phyloP scores from a whole-genome alignment of 345 rosid genomes.

The Microcos paniculata region DNA sequence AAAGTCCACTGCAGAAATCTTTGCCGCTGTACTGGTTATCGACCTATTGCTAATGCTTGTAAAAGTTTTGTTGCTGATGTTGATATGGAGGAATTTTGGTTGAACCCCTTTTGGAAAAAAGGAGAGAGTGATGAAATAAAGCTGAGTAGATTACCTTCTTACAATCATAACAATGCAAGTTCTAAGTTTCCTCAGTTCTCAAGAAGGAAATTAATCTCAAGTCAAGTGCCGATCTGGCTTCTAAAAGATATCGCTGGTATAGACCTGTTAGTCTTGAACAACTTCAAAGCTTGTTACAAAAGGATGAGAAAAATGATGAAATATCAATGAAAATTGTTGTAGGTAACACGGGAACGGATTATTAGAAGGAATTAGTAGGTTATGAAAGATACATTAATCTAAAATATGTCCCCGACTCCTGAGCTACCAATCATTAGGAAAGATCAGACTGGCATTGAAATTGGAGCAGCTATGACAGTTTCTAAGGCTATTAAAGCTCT shows the following conservation, averaged over 20 bases:
- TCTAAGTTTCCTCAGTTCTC: constrained; percentile 58
- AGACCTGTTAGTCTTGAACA: constrained; percentile 47
- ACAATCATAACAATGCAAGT: constrained; percentile 22
- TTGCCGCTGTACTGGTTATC: constrained; percentile 92
- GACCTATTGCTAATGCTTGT: constrained; percentile 82
- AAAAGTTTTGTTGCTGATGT: constrained; percentile 83
- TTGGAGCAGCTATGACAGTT: constrained; percentile 78
- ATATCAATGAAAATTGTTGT: constrained; percentile 52
- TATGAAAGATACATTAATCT: constrained; percentile 62
- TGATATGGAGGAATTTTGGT: constrained; percentile 83
- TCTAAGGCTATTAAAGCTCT: constrained; percentile 59
- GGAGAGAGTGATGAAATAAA: constrained; percentile 48
- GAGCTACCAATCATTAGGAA: constrained; percentile 53
- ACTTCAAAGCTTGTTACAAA: constrained; percentile 39
- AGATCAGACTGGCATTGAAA: constrained; percentile 48
- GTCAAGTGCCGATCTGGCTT: constrained; percentile 35
- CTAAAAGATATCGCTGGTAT: constrained; percentile 39
- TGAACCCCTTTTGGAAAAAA: constrained; percentile 70
- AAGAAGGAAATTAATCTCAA: constrained; percentile 43
- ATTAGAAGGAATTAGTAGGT: constrained; percentile 51
- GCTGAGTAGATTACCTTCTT: constrained; percentile 49
- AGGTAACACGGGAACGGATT: constrained; percentile 74
- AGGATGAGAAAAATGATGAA: constrained; percentile 3
- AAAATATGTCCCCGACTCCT: constrained; percentile 43
- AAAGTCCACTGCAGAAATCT: constrained; percentile 62